Evolutionary conservation across 371 early-diverging fungal genomes (phyloP).

Genomic region (Haplosporangium sp.): DNA sequence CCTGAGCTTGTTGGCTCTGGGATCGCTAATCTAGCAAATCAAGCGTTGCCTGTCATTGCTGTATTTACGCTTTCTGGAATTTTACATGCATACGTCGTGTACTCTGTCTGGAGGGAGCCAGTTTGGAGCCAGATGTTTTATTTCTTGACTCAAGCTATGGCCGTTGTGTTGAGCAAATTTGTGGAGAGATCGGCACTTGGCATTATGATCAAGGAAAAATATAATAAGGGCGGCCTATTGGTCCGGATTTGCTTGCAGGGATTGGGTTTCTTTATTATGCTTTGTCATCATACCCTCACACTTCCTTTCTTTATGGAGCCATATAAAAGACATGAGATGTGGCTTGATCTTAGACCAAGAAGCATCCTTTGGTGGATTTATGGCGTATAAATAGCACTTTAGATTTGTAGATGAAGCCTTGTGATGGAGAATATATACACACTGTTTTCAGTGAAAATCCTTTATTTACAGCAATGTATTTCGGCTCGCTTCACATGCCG

Average conservation of each 20-base stretch:
- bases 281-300: conserved; percentile 19
- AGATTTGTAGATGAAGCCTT: not conserved
- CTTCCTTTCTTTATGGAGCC: conserved; percentile 42
- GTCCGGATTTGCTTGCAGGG: conserved; percentile 1
- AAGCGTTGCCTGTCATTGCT: conserved; percentile 23
- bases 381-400: not conserved
- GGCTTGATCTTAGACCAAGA: conserved; percentile 23
- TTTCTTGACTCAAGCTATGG: conserved; percentile 36
- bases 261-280: conserved; percentile 20
- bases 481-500: not conserved
- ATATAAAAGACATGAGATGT: conserved; percentile 30
- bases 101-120: conserved; percentile 32
- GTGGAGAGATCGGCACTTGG: conserved; percentile 21
- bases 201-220: not conserved
- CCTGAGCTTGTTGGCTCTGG: conserved; percentile 16
- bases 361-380: conserved; percentile 36
- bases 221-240: conserved; percentile 3
- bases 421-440: not conserved
- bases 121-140: conserved; percentile 34
- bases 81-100: conserved; percentile 40
- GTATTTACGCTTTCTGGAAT: conserved; percentile 37
- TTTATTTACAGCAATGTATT: too few species aligned
- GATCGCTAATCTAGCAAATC: not conserved
- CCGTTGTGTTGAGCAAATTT: conserved; percentile 26
- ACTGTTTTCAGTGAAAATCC: too few species aligned